Percentiles rank a stretch among this genome's conserved stretches.
Conservation (phyloP, 192 early-diverging fungal species). For the Powellomyces hirtus region DNA sequence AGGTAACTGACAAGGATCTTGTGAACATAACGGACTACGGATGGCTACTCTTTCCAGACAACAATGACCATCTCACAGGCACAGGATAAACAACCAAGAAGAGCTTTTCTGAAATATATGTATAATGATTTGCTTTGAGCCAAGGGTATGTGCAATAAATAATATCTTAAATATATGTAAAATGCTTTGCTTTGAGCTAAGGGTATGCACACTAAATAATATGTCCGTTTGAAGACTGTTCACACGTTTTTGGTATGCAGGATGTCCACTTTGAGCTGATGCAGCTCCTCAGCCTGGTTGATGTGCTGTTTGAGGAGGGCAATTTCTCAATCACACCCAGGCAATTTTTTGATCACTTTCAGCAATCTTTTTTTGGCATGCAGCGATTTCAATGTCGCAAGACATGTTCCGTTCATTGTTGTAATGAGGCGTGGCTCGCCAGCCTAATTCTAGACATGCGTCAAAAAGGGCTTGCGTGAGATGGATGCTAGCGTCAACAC, state of each 20-base stretch:
- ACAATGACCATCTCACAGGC: neutral
- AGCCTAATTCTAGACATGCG: too few relatives aligned
- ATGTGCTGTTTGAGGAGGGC: neutral
- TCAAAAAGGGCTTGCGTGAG: too few relatives aligned
- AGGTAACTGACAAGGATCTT: neutral
- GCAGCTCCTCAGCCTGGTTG: neutral
- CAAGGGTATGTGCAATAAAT: neutral
- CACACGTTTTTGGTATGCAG: neutral
- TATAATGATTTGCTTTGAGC: neutral
- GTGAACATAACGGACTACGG: neutral
- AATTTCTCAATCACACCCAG: neutral
- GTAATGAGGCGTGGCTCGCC: too few relatives aligned
- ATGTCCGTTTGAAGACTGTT: neutral
- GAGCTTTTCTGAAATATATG: neutral
- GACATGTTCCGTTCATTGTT: conserved; percentile 1
- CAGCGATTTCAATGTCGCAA: neutral
- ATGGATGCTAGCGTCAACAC: too few relatives aligned
- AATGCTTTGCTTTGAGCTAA: neutral
- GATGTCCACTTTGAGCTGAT: neutral
- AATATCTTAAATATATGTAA: neutral
- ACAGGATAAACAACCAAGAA: neutral
- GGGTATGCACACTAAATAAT: neutral
- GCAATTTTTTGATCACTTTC: neutral
- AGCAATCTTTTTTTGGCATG: neutral
- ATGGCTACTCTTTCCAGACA: neutral